Evolutionary conservation across 2,329 filamentous ascomycete species (phyloP).

Genomic region (Cordyceps fumosorosea): DNA sequence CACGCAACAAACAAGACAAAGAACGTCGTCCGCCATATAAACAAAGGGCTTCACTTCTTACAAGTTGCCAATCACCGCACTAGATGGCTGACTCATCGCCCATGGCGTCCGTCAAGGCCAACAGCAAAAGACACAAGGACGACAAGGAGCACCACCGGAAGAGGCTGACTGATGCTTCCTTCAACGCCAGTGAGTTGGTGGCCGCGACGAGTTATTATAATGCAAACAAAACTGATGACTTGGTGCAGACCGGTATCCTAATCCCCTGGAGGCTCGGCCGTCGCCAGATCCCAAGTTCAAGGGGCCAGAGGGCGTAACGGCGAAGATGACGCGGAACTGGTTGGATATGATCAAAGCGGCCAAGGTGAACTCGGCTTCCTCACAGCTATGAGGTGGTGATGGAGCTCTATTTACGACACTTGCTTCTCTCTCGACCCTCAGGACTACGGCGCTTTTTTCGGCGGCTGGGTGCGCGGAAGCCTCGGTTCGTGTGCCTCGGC

Average conservation of each 20-base stretch:
- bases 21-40: too few relatives aligned
- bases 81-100: conserved; percentile 10
- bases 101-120: conserved; percentile 19
- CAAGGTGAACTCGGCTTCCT: background rate
- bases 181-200: conserved; percentile 36
- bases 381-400: background rate
- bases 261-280: conserved; percentile 38
- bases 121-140: conserved; percentile 35
- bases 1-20: too few relatives aligned
- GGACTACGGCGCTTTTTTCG: background rate
- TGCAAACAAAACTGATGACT: conserved; percentile 13
- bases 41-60: background rate
- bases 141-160: conserved; percentile 34
- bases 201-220: too few relatives aligned
- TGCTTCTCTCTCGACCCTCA: background rate
- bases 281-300: conserved; percentile 26
- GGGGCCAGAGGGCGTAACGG: conserved; percentile 31
- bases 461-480: background rate
- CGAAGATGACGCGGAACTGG: conserved; percentile 35
- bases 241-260: conserved; percentile 31
- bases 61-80: background rate
- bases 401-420: background rate
- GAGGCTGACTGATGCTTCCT: conserved; percentile 38
- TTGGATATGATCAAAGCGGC: conserved; percentile 25
- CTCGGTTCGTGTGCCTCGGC: background rate